Base-by-base conservation (phyloP, 148 eudicot species). In the Vaccinium myrtillus region DNA sequence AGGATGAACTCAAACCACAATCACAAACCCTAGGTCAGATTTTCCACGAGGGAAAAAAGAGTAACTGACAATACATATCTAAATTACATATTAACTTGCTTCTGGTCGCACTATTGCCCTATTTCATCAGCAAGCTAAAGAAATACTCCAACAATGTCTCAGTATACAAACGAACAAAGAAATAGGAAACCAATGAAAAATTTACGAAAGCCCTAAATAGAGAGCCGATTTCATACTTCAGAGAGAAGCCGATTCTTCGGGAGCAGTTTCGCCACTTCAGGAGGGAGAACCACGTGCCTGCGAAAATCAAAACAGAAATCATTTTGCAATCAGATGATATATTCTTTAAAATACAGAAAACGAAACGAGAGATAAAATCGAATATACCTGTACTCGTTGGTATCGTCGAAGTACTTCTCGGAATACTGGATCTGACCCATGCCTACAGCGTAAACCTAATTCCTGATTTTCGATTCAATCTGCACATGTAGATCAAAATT, bases 281-380 rank as follows among this genome's bases (percentile, higher is more conserved):
- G 89, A 59, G 97, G 95, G 80, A 94, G 97, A 87, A 94, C 94
- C 43, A 94, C 97, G 74, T 94, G 97, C 93, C 97, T 94, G 87
- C 76, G 83, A 84, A 25, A 61, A 78, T n/a, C 8, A 48, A 56
- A 59, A 23, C 70, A 49, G 54, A 50, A 10, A 1, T n/a, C n/a
- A 30, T 36, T 13, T 1, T 27, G 18, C 36, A 54, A 49, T 18
- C 43, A 23, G 8, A 55, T 7, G 48, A 54, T 36, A 54, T 36
- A 3, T 21, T 80, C 25, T 15, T 10, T 19, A 21, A 51, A 59
- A 75, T 5, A 25, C 36, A 12, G 36, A 12, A 25, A 67, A 25
- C 36, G 27, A 3, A 67, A 61, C 53, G 21, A 70, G 49, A 0
- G 76, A 8, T 2, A 30, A 23, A 65, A 65, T 65, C 5, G 73